Base-by-base conservation (phyloP, 1,284 basidiomycete genomes). In the Cerrena zonata region DNA sequence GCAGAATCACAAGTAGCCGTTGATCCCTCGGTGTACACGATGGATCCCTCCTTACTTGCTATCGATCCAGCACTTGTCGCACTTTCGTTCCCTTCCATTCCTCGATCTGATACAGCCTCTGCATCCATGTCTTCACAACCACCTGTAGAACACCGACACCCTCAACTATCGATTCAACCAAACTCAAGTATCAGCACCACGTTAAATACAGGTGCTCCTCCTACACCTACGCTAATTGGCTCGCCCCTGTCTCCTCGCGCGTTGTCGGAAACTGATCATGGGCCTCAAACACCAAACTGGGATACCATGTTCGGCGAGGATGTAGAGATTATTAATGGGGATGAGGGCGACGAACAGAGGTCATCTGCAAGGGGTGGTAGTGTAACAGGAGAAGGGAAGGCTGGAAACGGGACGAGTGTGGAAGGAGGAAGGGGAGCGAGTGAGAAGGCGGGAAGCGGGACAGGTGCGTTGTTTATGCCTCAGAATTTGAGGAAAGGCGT, bases 281-380 rank as follows among this genome's bases (percentile, higher is more conserved):
- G 50, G 18, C 56, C 54, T n/a, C 54, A 48, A 21, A 58, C 56
- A 13, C 56, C 56, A 7, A 36, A 49, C n/a, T 58, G 56, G 54
- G 51, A 58, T 23, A 47, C 48, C 19, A n/a, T 46, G 24, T 57
- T 57, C 41, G 51, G 48, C 4, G n/a, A n/a, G n/a, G 56, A 57
- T 24, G 53, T 53, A 18, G 54, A 52, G 1, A 49, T 57, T 10
- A 53, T 36, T 4, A 36, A 46, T 15, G 45, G 48, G 23, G 3
- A 18, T n/a, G 40, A 44, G 5, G 26, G 48, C 18, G 7, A 22
- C 42, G 42, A 22, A 21, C 15, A 15, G 12, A n/a, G n/a, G n/a
- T n/a, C n/a, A n/a, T 11, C 11, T 21, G 40, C 13, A 21, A 42
- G 40, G 40, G 22, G 13, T 42, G 13, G 40, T 13, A 21, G n/a